Base-by-base conservation (phyloP, 129 eudicot genomes). In the Dittrichia graveolens region DNA sequence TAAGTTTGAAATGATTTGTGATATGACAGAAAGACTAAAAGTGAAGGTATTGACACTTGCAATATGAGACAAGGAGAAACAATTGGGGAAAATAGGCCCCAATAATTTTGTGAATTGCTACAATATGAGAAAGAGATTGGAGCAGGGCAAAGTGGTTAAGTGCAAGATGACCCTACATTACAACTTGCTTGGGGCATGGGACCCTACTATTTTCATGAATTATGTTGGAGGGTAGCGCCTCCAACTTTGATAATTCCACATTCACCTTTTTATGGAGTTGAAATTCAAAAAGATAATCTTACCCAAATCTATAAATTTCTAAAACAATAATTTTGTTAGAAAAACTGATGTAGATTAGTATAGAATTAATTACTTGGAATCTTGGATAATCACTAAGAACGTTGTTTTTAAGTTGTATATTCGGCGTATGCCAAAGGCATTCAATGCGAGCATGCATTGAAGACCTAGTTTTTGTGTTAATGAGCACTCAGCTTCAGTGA, bases 121-220 rank as follows among this genome's bases (percentile, higher is more conserved):
- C 16, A 12, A 45, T 14, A 42, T 35, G 75, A 41, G 53, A 46
- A 10, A 46, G 44, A 49, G 61, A 58, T n/a, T 46, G 39, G 11
- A 60, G 62, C 11, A 61, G 61, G n/a, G 52, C 72, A 58, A 55
- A 3, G 50, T 69, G 65, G 54, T 77, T 42, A 61, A 47, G 65
- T 75, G 34, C 54, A 40, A 16, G 34, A 7, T 73, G 56, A 59
- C 83, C 69, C 80, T 58, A 60, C 75, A 59, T 67, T 50, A 60
- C 83, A 80, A 80, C 53, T 80, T 74, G 80, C 61, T 79, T 49
- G 15, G 34, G 56, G 24, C 48, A 54, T 71, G 69, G 69, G 75
- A 35, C 71, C 75, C 79, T 65, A 73, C 75, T 68, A 47, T 53
- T 41, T 74, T 74, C 70, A 57, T 73, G 5, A 47, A 48, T 58